Evolutionary conservation across 1,139 yeast species (phyloP), one percentile per base, ranked within the genome.

Genomic region (Saccharomycopsis hybrid): DNA sequence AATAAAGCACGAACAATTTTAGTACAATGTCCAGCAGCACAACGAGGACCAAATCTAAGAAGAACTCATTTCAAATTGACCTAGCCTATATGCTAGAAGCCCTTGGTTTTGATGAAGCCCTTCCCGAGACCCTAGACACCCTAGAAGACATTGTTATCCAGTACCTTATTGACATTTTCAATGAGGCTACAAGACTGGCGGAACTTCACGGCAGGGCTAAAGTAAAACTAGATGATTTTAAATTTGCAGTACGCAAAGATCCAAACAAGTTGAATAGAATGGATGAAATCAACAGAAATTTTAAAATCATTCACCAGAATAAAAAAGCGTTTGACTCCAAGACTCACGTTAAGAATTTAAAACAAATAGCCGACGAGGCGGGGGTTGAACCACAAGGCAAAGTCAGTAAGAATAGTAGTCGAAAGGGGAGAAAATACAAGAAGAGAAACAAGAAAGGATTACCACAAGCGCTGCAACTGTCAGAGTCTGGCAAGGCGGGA

Each of bases 171-270:
- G 54, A 52, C 31, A 36, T 52, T 2, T 52, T 49, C 48, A 50
- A 52, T 37, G 53, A 52, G 37, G 47, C 49, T 3, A 32, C 48
- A 30, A 27, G 49, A 31, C 40, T 44, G 11, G 41, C 46, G 30
- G 49, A 47, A 33, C 29, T 52, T 5, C 55, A 51, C 43, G 53
- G 53, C n/a, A 39, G 55, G 24, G 32, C 50, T 3, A 43, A 48
- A 36, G 47, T 52, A 29, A 52, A 52, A 41, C 43, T 52, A 27
- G 55, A 52, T 4, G 55, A 52, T 25, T 32, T 52, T n/a, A 44
- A 45, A 41, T 48, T 46, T 39, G 53, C 51, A 5, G 51, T 52
- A 24, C 41, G 53, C 40, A 46, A 50, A 24, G 55, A 52, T 29
- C 44, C 43, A 11, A 39, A 39, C n/a, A 52, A 51, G 38, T 28